These are phyloP conservation scores for Micractinium sp. DNA, from an alignment of 139 green algal genomes.

Conservation along the genomic window DNA sequence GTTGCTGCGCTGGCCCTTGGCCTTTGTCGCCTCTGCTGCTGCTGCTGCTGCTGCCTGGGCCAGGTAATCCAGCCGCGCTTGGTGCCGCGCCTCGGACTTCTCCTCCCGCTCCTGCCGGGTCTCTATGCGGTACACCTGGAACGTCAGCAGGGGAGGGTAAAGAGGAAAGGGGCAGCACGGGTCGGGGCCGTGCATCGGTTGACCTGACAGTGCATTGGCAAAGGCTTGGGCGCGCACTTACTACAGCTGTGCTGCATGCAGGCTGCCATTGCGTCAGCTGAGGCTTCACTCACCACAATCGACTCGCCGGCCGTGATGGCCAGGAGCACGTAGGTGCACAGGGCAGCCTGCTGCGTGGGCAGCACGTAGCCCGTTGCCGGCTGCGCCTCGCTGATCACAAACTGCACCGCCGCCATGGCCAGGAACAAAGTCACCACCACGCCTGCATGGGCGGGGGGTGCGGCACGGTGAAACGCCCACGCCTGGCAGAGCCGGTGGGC, in stretches of 20 bases:
- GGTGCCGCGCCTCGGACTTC: background rate
- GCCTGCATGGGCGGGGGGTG: background rate
- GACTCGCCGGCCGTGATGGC: background rate
- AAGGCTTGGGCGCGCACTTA: background rate
- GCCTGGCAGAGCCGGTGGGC: too few species aligned
- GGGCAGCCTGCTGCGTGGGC: background rate
- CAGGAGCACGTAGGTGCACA: background rate
- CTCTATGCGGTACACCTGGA: conserved; percentile 18
- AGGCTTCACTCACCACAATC: background rate
- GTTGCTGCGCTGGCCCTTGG: background rate
- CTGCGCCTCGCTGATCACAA: background rate
- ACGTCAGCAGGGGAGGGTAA: background rate
- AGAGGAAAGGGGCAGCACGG: background rate
- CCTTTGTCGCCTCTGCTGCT: background rate
- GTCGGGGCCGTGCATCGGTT: background rate
- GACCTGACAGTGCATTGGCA: background rate
- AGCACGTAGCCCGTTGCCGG: background rate
- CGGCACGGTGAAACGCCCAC: too few species aligned
- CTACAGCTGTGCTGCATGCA: too few species aligned
- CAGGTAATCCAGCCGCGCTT: background rate
- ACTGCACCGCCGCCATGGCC: background rate
- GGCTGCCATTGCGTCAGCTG: too few species aligned
- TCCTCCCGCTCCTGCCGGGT: background rate
- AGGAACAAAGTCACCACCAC: background rate
- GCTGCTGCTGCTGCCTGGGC: background rate